Evolutionary conservation across 2,329 filamentous ascomycete species (phyloP).

Genomic region (Fusarium redolens): DNA sequence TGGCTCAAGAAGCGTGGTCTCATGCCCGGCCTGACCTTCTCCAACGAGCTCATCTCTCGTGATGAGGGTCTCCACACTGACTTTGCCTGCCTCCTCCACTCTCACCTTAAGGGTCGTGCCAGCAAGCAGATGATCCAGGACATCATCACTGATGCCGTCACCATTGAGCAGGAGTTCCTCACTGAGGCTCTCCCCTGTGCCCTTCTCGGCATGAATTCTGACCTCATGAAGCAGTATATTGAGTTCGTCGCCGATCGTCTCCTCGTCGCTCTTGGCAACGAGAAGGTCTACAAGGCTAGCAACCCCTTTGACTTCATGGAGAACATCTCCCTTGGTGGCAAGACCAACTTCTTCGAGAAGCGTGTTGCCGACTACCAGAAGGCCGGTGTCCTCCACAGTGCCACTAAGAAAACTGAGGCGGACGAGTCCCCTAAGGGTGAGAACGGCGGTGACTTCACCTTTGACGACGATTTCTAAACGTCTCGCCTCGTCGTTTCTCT

Average conservation of each 20-base stretch:
- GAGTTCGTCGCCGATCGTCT: constrained; percentile 99
- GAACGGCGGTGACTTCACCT: constrained; percentile 84
- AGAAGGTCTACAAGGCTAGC: constrained; percentile 89
- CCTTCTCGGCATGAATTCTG: constrained; percentile 97
- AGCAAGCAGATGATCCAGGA: constrained; percentile 82
- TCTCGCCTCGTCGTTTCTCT: constrained; percentile 22
- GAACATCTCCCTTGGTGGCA: constrained; percentile 97
- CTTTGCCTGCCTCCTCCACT: constrained; percentile 97
- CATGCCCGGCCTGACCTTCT: constrained; percentile 98
- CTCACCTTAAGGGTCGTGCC: constrained; percentile 94
- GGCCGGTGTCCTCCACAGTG: constrained; percentile 94
- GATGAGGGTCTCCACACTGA: constrained; percentile 99
- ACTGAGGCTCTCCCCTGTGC: constrained; percentile 93
- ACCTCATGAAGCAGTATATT: constrained; percentile 99
- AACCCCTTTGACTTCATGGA: constrained; percentile 99
- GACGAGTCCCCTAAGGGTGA: constrained; percentile 63
- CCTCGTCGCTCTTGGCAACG: constrained; percentile 90
- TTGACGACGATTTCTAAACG: constrained; percentile 95
- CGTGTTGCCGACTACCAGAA: constrained; percentile 99
- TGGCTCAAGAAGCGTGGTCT: constrained; percentile 99
- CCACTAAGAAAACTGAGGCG: constrained; percentile 74
- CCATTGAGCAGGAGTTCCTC: constrained; percentile 97
- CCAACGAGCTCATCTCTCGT: constrained; percentile 99
- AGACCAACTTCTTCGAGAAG: constrained; percentile 99
- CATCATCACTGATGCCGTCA: constrained; percentile 94